Percentiles rank a stretch among this genome's conserved stretches.
phyloP scores from a whole-genome alignment of 2,329 filamentous ascomycete species.

The Venturia pyrina region DNA sequence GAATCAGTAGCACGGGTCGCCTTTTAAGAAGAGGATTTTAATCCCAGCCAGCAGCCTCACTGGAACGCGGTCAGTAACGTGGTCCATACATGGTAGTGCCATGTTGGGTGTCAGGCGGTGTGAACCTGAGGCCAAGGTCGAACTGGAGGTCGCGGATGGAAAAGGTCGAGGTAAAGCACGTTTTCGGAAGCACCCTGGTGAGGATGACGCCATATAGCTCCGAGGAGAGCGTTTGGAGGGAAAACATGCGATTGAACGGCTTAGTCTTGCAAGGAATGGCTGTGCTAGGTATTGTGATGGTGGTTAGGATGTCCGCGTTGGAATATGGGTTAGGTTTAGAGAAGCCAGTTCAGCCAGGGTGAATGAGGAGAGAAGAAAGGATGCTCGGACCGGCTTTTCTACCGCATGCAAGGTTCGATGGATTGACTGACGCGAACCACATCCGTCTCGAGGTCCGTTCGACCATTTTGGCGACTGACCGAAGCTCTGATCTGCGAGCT shows the following conservation, averaged over 20 bases:
- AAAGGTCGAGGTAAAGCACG: not conserved
- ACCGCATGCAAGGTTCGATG: not conserved
- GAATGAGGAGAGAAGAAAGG: not conserved
- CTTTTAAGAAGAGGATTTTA: not conserved
- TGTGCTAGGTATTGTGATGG: not conserved
- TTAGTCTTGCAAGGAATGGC: not conserved
- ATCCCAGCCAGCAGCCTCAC: not conserved
- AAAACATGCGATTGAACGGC: not conserved
- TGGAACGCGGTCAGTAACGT: not conserved
- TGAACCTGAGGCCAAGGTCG: not conserved
- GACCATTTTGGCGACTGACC: not conserved
- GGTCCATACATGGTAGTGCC: not conserved
- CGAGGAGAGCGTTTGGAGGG: not conserved
- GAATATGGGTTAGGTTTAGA: conserved; percentile 3
- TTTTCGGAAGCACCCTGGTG: not conserved
- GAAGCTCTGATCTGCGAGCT: not conserved
- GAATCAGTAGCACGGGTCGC: not conserved
- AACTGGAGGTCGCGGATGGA: not conserved
- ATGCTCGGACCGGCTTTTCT: not conserved
- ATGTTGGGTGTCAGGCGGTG: not conserved
- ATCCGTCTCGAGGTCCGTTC: not conserved
- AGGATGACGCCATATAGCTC: not conserved
- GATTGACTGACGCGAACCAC: not conserved
- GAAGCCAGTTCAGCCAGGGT: not conserved
- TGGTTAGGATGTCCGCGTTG: not conserved